phyloP scores from a whole-genome alignment of 2,329 filamentous ascomycete species.

The Chrysosporium keratinophilum region DNA sequence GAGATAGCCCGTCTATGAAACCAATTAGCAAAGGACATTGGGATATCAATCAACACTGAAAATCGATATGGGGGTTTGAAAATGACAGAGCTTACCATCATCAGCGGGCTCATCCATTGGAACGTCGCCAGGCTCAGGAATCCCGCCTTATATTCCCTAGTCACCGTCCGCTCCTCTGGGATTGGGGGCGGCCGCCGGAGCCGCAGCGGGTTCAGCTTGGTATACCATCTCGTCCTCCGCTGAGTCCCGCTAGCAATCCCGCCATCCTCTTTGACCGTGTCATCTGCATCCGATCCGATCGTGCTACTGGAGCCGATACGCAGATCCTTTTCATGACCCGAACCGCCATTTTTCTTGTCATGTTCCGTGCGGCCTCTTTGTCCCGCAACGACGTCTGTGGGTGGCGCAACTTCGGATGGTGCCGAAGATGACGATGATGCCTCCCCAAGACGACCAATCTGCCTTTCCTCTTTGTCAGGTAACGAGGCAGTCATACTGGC shows the following conservation, averaged over 20 bases:
- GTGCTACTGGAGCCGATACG: background rate
- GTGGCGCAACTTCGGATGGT: background rate
- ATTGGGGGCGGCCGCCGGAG: constrained; percentile 45
- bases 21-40: constrained; percentile 8
- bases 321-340: constrained; percentile 1
- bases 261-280: background rate
- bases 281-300: background rate
- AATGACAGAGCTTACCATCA: constrained; percentile 50
- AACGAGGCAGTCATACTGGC: background rate
- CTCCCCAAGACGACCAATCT: background rate
- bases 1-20: constrained; percentile 63
- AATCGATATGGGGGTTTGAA: background rate
- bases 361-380: background rate
- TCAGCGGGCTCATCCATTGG: constrained; percentile 81
- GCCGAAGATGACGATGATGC: background rate
- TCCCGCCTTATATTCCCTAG: constrained; percentile 60
- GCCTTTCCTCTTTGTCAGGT: background rate
- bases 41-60: background rate
- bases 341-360: background rate
- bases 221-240: constrained; percentile 28
- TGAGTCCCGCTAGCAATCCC: background rate
- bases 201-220: constrained; percentile 36
- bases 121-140: constrained; percentile 71
- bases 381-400: background rate
- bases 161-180: constrained; percentile 45